Evolutionary conservation across 1,139 yeast genomes (phyloP).

Genomic region (Meyerozyma guilliermondii): DNA sequence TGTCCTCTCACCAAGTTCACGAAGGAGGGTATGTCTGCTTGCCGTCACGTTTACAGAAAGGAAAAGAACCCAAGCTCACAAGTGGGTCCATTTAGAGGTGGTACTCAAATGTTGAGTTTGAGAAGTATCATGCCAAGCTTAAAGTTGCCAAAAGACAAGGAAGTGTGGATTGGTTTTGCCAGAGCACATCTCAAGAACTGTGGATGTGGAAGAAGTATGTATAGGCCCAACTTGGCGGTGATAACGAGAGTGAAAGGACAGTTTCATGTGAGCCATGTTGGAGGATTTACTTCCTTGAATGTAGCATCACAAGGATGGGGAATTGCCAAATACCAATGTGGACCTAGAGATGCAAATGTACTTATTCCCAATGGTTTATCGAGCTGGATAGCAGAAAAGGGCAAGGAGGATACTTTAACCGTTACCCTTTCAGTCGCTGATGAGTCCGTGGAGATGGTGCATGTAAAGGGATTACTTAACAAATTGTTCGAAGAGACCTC

Average conservation of each 20-base stretch:
- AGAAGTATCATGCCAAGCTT: slow-evolving; percentile 9
- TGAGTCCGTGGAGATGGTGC: slow-evolving; percentile 8
- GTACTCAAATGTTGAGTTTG: slow-evolving; percentile 19
- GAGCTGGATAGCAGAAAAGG: slow-evolving; percentile 15
- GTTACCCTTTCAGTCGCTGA: slow-evolving; percentile 13
- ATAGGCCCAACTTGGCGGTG: slow-evolving; percentile 32
- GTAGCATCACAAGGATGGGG: slow-evolving; percentile 26
- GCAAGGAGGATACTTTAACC: slow-evolving; percentile 7
- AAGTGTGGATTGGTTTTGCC: slow-evolving; percentile 33
- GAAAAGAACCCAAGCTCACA: slow-evolving; percentile 12
- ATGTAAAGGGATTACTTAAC: slow-evolving; percentile 9
- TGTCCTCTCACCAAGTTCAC: slow-evolving; percentile 1
- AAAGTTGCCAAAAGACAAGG: slow-evolving; percentile 15
- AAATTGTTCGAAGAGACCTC: slow-evolving; percentile 4
- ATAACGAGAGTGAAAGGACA: slow-evolving; percentile 13
- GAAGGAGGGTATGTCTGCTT: slow-evolving; percentile 15
- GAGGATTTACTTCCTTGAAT: slow-evolving; percentile 23
- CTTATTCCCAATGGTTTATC: slow-evolving; percentile 37
- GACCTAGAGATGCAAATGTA: slow-evolving; percentile 20
- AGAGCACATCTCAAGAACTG: slow-evolving; percentile 31
- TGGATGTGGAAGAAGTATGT: slow-evolving; percentile 33
- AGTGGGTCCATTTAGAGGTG: slow-evolving; percentile 23
- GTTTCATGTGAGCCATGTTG: not conserved
- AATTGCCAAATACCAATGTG: slow-evolving; percentile 21
- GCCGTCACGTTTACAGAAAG: slow-evolving; percentile 21